Evolutionary conservation across 2,329 filamentous ascomycete species (phyloP).

Genomic region (Paramyrothecium roridum): DNA sequence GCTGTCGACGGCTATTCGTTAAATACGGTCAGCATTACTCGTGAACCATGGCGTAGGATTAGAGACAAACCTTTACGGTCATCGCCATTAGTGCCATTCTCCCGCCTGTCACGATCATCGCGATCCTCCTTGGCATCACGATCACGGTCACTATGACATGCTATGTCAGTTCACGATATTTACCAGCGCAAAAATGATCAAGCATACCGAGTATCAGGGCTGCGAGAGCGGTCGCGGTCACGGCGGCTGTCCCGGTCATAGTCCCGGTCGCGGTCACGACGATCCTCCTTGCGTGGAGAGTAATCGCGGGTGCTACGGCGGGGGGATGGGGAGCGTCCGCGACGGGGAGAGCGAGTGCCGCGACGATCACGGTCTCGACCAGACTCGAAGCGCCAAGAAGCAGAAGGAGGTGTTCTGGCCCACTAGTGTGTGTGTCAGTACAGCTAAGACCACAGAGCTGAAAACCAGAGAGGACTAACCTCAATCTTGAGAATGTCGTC

Average conservation of each 20-base stretch:
- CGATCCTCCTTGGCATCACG: conserved; percentile 62
- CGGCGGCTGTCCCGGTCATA: conserved; percentile 73
- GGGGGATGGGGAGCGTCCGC: conserved; percentile 73
- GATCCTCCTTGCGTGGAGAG: conserved; percentile 86
- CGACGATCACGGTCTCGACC: conserved; percentile 72
- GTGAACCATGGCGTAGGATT: neutral
- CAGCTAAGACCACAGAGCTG: neutral
- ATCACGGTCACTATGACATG: conserved; percentile 44
- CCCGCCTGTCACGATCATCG: conserved; percentile 70
- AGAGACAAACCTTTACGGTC: conserved; percentile 75
- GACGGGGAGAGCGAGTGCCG: conserved; percentile 58
- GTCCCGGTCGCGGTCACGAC: conserved; percentile 75
- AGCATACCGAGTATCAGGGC: conserved; percentile 59
- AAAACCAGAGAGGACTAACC: conserved; percentile 50
- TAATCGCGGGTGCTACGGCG: conserved; percentile 75
- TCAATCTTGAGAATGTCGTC: conserved; percentile 98
- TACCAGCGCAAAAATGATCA: neutral
- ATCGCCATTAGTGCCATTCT: conserved; percentile 78
- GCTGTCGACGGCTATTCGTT: conserved; percentile 61
- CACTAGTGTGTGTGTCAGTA: conserved; percentile 58
- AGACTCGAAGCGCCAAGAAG: conserved; percentile 97
- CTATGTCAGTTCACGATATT: neutral
- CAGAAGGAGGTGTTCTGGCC: conserved; percentile 96
- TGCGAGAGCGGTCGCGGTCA: conserved; percentile 73
- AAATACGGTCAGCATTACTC: conserved; percentile 15